Evolutionary conservation across 805 yeast species (phyloP).

Genomic region (Candida manassasensis): DNA sequence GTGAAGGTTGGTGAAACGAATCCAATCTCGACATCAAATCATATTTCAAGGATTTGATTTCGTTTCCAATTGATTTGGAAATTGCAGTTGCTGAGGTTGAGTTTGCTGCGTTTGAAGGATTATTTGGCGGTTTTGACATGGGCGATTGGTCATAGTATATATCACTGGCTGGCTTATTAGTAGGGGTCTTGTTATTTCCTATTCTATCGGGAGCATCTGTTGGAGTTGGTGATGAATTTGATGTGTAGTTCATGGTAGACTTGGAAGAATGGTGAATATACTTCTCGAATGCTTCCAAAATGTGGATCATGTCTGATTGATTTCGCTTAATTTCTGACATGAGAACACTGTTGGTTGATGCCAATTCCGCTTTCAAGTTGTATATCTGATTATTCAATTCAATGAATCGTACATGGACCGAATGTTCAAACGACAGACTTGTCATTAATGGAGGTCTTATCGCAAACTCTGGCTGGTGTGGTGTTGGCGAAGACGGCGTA

Average conservation of each 20-base stretch:
- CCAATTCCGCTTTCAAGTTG: constrained; percentile 39
- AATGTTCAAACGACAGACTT: constrained; percentile 14
- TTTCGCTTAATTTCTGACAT: constrained; percentile 44
- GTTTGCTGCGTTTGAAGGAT: background rate
- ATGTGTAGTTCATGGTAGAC: background rate
- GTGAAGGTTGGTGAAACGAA: constrained; percentile 7
- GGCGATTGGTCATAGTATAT: background rate
- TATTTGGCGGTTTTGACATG: background rate
- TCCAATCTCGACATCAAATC: constrained; percentile 1
- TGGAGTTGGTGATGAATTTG: background rate
- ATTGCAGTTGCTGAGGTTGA: constrained; percentile 1
- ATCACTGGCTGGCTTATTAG: background rate
- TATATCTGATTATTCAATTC: constrained; percentile 37
- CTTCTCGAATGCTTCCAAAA: constrained; percentile 44
- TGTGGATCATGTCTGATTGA: constrained; percentile 48
- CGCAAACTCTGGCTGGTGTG: background rate
- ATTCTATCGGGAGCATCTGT: constrained; percentile 1
- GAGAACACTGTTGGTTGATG: constrained; percentile 36
- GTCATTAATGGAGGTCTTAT: constrained; percentile 9
- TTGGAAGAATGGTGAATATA: background rate
- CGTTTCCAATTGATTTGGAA: background rate
- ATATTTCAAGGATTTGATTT: constrained; percentile 2
- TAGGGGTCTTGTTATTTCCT: constrained; percentile 2
- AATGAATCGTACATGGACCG: constrained; percentile 17
- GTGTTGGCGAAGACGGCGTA: background rate